Percentiles rank a stretch among this genome's conserved stretches.
Evolutionary conservation across 306 rosid genomes (phyloP).

Genomic region (Sophora flavescens): DNA sequence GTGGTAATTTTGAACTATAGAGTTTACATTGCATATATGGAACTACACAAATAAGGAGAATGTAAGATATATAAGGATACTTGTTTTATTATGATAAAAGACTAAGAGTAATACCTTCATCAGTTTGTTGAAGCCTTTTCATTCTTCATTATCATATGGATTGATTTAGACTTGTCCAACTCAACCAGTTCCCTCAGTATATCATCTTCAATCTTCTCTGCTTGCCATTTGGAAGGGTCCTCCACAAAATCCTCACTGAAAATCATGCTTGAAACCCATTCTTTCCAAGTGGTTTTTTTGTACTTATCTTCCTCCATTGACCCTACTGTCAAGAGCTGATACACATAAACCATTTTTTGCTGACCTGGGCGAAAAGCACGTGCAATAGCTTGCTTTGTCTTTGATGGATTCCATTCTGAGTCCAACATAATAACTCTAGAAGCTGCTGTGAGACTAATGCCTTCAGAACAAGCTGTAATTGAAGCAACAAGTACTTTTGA

Average conservation of each 20-base stretch:
- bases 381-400: slow-evolving; percentile 95
- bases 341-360: slow-evolving; percentile 85
- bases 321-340: slow-evolving; percentile 80
- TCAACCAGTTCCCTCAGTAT: slow-evolving; percentile 81
- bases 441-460: slow-evolving; percentile 95
- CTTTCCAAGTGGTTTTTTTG: slow-evolving; percentile 87
- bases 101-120: slow-evolving; percentile 50
- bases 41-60: neutral
- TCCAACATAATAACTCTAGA: slow-evolving; percentile 90
- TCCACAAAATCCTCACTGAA: slow-evolving; percentile 92
- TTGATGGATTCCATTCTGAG: slow-evolving; percentile 96
- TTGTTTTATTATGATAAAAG: neutral
- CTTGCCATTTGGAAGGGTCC: slow-evolving; percentile 91
- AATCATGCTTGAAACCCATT: slow-evolving; percentile 95
- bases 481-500: slow-evolving; percentile 90
- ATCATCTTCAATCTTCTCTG: slow-evolving; percentile 93
- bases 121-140: slow-evolving; percentile 86
- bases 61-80: neutral
- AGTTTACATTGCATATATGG: neutral
- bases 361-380: slow-evolving; percentile 96
- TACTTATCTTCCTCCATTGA: slow-evolving; percentile 89
- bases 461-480: slow-evolving; percentile 95
- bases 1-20: neutral
- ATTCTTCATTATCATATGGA: slow-evolving; percentile 93
- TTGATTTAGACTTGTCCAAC: slow-evolving; percentile 74